phyloP scores from a whole-genome alignment of 192 early-diverging fungal genomes.

The Coemansia umbellata region DNA sequence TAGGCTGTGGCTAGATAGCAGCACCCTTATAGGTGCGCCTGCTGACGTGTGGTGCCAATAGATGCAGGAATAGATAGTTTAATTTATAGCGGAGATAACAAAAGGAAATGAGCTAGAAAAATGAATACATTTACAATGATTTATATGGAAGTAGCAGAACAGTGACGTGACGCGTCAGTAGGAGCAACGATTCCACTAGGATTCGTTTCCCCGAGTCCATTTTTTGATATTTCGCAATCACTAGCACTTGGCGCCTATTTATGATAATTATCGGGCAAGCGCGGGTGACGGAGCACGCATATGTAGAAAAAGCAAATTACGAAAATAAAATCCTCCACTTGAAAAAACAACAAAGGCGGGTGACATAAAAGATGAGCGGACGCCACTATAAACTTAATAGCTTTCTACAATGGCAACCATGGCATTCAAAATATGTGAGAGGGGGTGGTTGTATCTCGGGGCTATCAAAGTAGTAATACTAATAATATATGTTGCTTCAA shows the following conservation, averaged over 20 bases:
- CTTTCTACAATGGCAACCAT: background rate
- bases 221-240: background rate
- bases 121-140: too few species aligned
- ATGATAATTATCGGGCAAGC: background rate
- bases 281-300: too few species aligned
- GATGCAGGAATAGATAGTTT: too few species aligned
- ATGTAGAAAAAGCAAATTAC: too few species aligned
- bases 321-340: background rate
- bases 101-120: too few species aligned
- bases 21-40: too few species aligned
- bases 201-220: background rate
- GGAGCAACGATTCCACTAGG: too few species aligned
- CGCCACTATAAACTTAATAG: slow-evolving; percentile 7
- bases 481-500: slow-evolving; percentile 6
- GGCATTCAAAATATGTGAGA: background rate
- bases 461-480: background rate
- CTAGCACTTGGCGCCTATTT: background rate
- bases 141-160: too few species aligned
- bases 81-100: too few species aligned
- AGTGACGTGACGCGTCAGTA: too few species aligned
- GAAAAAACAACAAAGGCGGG: background rate
- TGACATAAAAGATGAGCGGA: background rate
- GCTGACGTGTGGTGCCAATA: too few species aligned
- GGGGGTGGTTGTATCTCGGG: background rate
- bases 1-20: too few species aligned